Evolutionary conservation across 2,329 filamentous ascomycete genomes (phyloP).

Genomic region (Cladobotryum mycophilum): DNA sequence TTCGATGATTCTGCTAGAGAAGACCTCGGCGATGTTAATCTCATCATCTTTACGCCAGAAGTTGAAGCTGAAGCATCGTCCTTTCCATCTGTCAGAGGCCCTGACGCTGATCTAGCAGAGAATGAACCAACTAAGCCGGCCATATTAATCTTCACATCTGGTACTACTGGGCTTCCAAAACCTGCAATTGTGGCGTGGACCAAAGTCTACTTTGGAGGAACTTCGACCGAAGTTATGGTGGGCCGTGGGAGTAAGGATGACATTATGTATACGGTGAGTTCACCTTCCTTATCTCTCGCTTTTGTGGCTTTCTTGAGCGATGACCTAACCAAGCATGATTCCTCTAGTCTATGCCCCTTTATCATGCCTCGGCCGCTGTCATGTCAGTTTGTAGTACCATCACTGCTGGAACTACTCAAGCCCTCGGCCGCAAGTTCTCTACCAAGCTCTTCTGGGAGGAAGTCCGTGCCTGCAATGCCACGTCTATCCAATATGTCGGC

Average conservation of each 20-base stretch:
- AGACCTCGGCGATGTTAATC: constrained; percentile 44
- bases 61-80: constrained; percentile 48
- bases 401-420: constrained; percentile 56
- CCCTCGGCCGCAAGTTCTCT: constrained; percentile 72
- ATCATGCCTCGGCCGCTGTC: constrained; percentile 72
- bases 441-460: constrained; percentile 72
- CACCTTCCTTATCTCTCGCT: not conserved
- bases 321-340: not conserved
- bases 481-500: constrained; percentile 79
- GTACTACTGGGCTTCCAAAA: constrained; percentile 80
- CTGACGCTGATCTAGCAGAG: constrained; percentile 51
- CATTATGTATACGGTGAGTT: constrained; percentile 65
- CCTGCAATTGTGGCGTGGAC: constrained; percentile 69
- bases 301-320: not conserved
- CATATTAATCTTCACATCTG: constrained; percentile 76
- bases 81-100: constrained; percentile 47
- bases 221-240: constrained; percentile 40
- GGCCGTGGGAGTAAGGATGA: constrained; percentile 52
- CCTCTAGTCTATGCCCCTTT: constrained; percentile 73
- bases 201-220: constrained; percentile 50
- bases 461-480: constrained; percentile 63
- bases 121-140: constrained; percentile 52
- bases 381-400: constrained; percentile 62
- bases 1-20: constrained; percentile 48
- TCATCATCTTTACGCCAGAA: constrained; percentile 56